Evolutionary conservation across 805 yeast species (phyloP).

Genomic region (Isabelozyma rhagii): DNA sequence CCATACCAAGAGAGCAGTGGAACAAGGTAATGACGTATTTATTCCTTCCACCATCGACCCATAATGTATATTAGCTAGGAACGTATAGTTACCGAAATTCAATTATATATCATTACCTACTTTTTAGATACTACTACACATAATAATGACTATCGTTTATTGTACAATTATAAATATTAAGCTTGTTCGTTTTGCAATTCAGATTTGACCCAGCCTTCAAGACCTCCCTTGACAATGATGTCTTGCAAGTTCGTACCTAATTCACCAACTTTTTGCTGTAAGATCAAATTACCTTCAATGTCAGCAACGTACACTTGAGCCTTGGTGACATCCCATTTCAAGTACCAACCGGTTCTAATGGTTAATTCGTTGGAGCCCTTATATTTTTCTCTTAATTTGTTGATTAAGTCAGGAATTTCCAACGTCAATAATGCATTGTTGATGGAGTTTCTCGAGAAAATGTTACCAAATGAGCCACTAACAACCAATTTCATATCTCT

Average conservation of each 20-base stretch:
- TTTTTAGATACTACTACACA: not conserved
- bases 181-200: conserved; percentile 38
- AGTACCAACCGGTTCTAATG: conserved; percentile 90
- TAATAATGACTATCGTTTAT: not conserved
- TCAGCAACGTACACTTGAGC: conserved; percentile 80
- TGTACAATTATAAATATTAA: not conserved
- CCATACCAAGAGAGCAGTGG: conserved; percentile 68
- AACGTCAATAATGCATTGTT: conserved; percentile 92
- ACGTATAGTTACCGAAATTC: not conserved
- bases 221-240: conserved; percentile 93
- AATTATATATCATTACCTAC: not conserved
- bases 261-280: conserved; percentile 90
- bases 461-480: conserved; percentile 96
- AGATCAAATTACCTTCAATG: conserved; percentile 53
- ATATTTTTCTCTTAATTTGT: conserved; percentile 70
- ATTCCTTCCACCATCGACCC: conserved; percentile 24
- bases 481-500: conserved; percentile 90
- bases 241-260: conserved; percentile 94
- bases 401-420: conserved; percentile 86
- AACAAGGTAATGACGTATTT: conserved; percentile 68
- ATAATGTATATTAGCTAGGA: not conserved
- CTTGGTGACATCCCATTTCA: conserved; percentile 88
- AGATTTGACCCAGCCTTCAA: conserved; percentile 95
- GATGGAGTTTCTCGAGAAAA: conserved; percentile 92
- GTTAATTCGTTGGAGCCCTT: conserved; percentile 66